Percentiles rank a stretch among this genome's conserved stretches.
Conservation (phyloP, 1,284 basidiomycete genomes). For the Sporisorium sorghi region DNA sequence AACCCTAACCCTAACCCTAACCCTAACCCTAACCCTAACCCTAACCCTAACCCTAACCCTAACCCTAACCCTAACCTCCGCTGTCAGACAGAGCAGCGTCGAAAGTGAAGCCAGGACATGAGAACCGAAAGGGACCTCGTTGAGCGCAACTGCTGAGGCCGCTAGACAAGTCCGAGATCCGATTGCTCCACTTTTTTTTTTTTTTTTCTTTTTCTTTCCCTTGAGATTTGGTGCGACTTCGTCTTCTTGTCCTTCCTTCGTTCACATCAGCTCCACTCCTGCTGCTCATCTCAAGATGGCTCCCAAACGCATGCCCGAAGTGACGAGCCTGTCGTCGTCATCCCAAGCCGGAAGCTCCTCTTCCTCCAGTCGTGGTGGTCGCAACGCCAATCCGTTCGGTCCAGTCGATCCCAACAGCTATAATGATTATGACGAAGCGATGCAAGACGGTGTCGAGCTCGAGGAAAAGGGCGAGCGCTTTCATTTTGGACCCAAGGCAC, state of each 20-base stretch:
- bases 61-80: slow-evolving; percentile 10
- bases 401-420: slow-evolving; percentile 40
- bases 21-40: slow-evolving; percentile 11
- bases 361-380: slow-evolving; percentile 13
- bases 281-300: slow-evolving; percentile 12
- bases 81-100: background rate
- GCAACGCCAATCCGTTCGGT: slow-evolving; percentile 25
- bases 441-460: slow-evolving; percentile 56
- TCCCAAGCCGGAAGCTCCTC: slow-evolving; percentile 1
- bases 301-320: slow-evolving; percentile 40
- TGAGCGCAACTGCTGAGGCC: background rate
- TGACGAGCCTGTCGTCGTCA: slow-evolving; percentile 24
- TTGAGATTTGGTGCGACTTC: background rate
- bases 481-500: slow-evolving; percentile 49
- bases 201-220: no score
- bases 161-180: slow-evolving; percentile 9
- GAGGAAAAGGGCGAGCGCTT: slow-evolving; percentile 60
- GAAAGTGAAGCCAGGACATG: background rate
- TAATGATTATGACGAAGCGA: slow-evolving; percentile 48
- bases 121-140: background rate
- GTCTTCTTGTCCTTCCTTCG: background rate
- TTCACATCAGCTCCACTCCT: background rate
- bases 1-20: slow-evolving; percentile 11
- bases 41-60: slow-evolving; percentile 11
- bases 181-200: background rate